A percentile compares a stretch with the other conserved stretches of the same genome.
Conservation (phyloP, 345 rosid species). For the Odontarrhena argentea region DNA sequence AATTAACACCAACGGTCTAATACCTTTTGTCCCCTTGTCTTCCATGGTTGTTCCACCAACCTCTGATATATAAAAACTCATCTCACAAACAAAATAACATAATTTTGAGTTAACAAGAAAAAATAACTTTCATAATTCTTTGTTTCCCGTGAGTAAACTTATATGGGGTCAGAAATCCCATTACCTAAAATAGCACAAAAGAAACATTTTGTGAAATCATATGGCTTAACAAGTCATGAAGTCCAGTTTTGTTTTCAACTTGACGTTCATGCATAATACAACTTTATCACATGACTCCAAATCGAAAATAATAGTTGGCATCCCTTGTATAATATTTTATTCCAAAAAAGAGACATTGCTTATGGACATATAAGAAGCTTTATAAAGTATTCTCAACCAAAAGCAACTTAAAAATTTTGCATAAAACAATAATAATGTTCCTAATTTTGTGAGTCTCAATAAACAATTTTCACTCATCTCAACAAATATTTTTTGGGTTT, state of each 20-base stretch:
- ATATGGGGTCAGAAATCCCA: not conserved
- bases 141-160: not conserved
- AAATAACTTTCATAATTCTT: no score
- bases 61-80: not conserved
- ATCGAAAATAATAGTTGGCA: slow-evolving; percentile 5
- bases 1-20: slow-evolving; percentile 34
- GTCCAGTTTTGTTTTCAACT: no score
- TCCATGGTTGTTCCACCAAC: slow-evolving; percentile 32
- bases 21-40: slow-evolving; percentile 40
- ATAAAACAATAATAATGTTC: not conserved
- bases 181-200: not conserved
- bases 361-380: slow-evolving; percentile 13
- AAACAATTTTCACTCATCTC: not conserved
- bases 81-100: slow-evolving; percentile 8
- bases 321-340: not conserved
- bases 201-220: not conserved
- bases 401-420: not conserved
- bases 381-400: slow-evolving; percentile 5
- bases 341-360: not conserved
- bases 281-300: slow-evolving; percentile 11
- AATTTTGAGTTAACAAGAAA: not conserved
- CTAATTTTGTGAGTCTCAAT: slow-evolving; percentile 21
- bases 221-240: not conserved
- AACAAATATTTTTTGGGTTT: slow-evolving; percentile 1
- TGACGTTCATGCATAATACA: slow-evolving; percentile 8